phyloP scores from a whole-genome alignment of 371 early-diverging fungal species.

The Rozella allomycis region DNA sequence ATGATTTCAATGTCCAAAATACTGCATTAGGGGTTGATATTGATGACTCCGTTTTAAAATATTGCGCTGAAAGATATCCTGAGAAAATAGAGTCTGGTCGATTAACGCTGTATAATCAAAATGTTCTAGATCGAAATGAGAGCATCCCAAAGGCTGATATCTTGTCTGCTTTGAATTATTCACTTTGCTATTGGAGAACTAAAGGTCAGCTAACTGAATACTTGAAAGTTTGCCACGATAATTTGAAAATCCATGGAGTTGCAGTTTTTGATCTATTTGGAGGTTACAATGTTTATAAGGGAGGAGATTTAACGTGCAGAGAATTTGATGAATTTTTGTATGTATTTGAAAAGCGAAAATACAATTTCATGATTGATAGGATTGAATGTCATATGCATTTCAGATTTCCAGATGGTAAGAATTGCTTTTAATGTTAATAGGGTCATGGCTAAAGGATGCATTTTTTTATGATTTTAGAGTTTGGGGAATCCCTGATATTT shows the following conservation, averaged over 20 bases:
- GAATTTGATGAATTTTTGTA: conserved; percentile 7
- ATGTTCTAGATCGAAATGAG: conserved; percentile 6
- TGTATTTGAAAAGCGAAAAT: conserved; percentile 9
- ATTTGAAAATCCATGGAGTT: conserved; percentile 7
- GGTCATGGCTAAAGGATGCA: conserved; percentile 7
- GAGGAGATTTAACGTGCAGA: conserved; percentile 1
- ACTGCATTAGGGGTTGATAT: conserved; percentile 12
- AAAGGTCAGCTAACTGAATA: conserved; percentile 9
- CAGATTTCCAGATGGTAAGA: conserved; percentile 13
- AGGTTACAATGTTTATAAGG: conserved; percentile 4
- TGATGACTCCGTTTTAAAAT: conserved; percentile 9
- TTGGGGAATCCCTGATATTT: conserved; percentile 10
- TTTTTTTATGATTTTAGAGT: conserved; percentile 11
- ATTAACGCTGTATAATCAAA: conserved; percentile 4
- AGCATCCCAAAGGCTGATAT: conserved; percentile 9
- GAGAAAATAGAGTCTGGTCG: conserved; percentile 2
- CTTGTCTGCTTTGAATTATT: conserved; percentile 12
- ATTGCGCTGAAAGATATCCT: conserved; percentile 4
- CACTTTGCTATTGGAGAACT: conserved; percentile 8
- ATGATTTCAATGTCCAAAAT: conserved; percentile 1
- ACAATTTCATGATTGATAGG: conserved; percentile 6
- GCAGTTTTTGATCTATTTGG: conserved; percentile 15
- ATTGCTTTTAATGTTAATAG: too few relatives aligned
- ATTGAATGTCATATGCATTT: conserved; percentile 8
- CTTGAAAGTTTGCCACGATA: conserved; percentile 4